A percentile compares a stretch with the other conserved stretches of the same genome.
phyloP scores from a whole-genome alignment of 768 basidiomycete genomes.

The Astraeus odoratus region DNA sequence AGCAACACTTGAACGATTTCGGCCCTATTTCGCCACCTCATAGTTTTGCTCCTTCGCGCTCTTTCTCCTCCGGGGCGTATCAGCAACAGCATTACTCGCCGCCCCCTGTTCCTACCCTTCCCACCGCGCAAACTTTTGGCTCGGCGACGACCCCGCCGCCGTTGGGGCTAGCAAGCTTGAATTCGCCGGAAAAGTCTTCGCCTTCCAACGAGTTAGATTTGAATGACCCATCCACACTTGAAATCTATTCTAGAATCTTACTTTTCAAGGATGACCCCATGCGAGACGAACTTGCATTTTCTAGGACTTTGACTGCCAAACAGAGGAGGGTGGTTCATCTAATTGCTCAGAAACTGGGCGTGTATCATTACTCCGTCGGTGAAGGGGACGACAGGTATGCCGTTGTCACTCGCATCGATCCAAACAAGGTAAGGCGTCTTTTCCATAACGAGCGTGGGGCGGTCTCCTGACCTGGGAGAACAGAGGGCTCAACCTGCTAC shows the following conservation, averaged over 20 bases:
- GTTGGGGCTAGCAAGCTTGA: constrained; percentile 53
- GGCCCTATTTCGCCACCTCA: constrained; percentile 47
- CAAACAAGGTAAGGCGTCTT: constrained; percentile 54
- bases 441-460: constrained; percentile 6
- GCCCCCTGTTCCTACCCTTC: constrained; percentile 36
- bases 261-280: constrained; percentile 97
- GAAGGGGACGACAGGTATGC: constrained; percentile 91
- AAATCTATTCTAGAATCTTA: constrained; percentile 94
- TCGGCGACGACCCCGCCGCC: constrained; percentile 45
- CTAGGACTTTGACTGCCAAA: constrained; percentile 74
- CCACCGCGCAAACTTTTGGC: constrained; percentile 35
- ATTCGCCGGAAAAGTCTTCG: constrained; percentile 56
- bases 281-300: constrained; percentile 96
- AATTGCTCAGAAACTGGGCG: constrained; percentile 92
- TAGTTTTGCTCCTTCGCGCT: constrained; percentile 67
- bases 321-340: constrained; percentile 92
- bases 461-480: constrained; percentile 4
- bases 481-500: constrained; percentile 46
- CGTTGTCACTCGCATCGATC: constrained; percentile 88
- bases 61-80: constrained; percentile 60
- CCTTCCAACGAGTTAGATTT: constrained; percentile 76
- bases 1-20: constrained; percentile 57
- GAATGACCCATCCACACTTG: constrained; percentile 91
- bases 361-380: constrained; percentile 90
- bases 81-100: constrained; percentile 68